These are phyloP conservation scores for Stagonosporopsis vannaccii DNA, from an alignment of 2,329 filamentous ascomycete species.

Conservation along the genomic window DNA sequence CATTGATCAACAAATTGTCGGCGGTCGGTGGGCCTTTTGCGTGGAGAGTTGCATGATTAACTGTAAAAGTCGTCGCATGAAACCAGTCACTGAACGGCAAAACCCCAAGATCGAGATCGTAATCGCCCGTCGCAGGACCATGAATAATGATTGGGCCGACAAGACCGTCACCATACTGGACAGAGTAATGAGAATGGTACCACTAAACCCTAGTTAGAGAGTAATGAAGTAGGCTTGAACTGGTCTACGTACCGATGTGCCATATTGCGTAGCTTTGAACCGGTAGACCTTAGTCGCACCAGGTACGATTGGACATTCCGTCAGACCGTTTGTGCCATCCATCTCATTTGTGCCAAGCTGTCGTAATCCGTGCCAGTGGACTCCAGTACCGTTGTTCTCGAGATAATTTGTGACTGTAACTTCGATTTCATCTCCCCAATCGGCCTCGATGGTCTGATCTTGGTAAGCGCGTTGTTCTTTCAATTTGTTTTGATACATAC, in stretches of 20 bases:
- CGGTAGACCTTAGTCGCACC: conserved; percentile 50
- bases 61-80: conserved; percentile 39
- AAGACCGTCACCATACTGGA: conserved; percentile 53
- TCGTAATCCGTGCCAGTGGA: conserved; percentile 62
- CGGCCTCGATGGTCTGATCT: conserved; percentile 52
- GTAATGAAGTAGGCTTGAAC: conserved; percentile 37
- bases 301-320: conserved; percentile 73
- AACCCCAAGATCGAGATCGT: conserved; percentile 54
- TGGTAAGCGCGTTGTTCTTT: not conserved
- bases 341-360: conserved; percentile 52
- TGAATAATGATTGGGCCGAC: conserved; percentile 53
- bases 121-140: conserved; percentile 50
- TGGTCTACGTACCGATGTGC: conserved; percentile 38
- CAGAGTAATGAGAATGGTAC: conserved; percentile 53
- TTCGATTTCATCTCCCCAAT: conserved; percentile 52
- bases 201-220: conserved; percentile 54
- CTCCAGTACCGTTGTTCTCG: conserved; percentile 56
- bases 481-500: conserved; percentile 42
- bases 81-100: conserved; percentile 51
- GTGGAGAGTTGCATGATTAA: conserved; percentile 46
- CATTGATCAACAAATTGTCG: conserved; percentile 62
- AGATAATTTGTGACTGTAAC: conserved; percentile 50
- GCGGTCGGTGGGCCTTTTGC: conserved; percentile 49
- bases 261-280: conserved; percentile 48
- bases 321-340: conserved; percentile 59